Percentiles rank a stretch among this genome's conserved stretches.
phyloP scores from a whole-genome alignment of 2,329 filamentous ascomycete species.

The Talaromyces funiculosus region DNA sequence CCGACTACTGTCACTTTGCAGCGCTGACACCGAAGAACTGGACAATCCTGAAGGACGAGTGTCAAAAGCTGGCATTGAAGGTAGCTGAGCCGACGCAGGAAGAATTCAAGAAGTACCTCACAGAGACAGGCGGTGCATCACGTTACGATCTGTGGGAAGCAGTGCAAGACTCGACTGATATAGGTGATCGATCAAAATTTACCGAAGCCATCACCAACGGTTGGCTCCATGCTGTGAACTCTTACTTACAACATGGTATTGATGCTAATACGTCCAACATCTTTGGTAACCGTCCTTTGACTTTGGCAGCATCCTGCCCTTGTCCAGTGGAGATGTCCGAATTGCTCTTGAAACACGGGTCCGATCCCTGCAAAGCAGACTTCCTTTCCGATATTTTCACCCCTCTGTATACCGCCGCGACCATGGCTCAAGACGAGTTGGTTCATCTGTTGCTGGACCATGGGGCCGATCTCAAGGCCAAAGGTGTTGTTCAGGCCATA shows the following conservation, averaged over 20 bases:
- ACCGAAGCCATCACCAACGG: constrained; percentile 3
- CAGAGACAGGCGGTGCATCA: neutral
- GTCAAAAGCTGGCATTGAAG: constrained; percentile 1
- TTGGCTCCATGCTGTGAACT: neutral
- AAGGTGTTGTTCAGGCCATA: neutral
- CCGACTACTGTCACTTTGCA: constrained; percentile 5
- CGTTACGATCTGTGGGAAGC: neutral
- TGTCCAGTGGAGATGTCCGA: constrained; percentile 1
- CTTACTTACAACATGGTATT: constrained; percentile 4
- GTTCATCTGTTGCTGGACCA: neutral
- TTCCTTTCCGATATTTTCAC: neutral
- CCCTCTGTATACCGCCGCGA: constrained; percentile 3
- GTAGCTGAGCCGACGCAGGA: constrained; percentile 3
- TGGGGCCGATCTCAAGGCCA: neutral
- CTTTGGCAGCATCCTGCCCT: neutral
- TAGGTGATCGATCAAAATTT: neutral
- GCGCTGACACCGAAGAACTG: neutral
- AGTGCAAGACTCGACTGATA: neutral
- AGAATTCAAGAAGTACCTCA: constrained; percentile 1
- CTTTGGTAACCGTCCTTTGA: neutral
- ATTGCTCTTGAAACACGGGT: constrained; percentile 3
- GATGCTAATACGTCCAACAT: neutral
- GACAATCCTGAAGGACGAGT: neutral
- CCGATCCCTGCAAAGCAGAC: neutral
- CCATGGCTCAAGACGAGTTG: neutral